These are phyloP conservation scores for Cryptococcus depauperatus DNA, from an alignment of 1,284 basidiomycete genomes.

Conservation along the genomic window DNA sequence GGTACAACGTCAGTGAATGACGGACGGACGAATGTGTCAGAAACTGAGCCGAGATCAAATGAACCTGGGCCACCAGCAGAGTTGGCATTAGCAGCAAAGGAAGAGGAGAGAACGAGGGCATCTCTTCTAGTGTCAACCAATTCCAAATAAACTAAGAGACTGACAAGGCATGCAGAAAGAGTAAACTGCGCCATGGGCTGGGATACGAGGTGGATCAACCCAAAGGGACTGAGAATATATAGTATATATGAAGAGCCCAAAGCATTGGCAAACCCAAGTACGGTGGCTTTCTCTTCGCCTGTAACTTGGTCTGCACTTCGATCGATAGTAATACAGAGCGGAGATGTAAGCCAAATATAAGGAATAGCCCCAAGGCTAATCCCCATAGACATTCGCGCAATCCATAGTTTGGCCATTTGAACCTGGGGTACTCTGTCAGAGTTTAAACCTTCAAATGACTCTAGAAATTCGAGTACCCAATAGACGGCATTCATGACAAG, in stretches of 20 bases:
- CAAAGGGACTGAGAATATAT: slow-evolving; percentile 63
- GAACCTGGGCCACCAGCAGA: slow-evolving; percentile 18
- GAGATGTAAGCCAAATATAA: slow-evolving; percentile 60
- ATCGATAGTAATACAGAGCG: slow-evolving; percentile 62
- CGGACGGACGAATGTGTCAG: slow-evolving; percentile 41
- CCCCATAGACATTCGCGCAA: slow-evolving; percentile 56
- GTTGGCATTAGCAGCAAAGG: slow-evolving; percentile 22
- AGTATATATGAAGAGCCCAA: slow-evolving; percentile 80
- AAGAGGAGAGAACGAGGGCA: slow-evolving; percentile 49
- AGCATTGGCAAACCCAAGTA: slow-evolving; percentile 83
- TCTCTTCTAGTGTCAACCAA: slow-evolving; percentile 71
- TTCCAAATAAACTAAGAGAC: slow-evolving; percentile 65
- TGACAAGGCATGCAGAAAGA: slow-evolving; percentile 57
- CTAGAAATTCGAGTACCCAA: slow-evolving; percentile 74
- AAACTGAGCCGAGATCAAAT: slow-evolving; percentile 46
- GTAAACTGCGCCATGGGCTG: slow-evolving; percentile 78
- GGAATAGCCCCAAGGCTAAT: slow-evolving; percentile 52
- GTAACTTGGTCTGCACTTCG: slow-evolving; percentile 37
- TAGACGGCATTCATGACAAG: slow-evolving; percentile 56
- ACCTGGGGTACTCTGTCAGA: slow-evolving; percentile 43
- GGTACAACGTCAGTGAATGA: slow-evolving; percentile 62
- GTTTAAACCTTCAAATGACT: slow-evolving; percentile 46
- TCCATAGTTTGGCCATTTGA: slow-evolving; percentile 53
- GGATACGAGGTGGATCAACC: slow-evolving; percentile 56
- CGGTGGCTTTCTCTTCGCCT: slow-evolving; percentile 51